phyloP scores from a whole-genome alignment of 306 rosid species.

The Quercus glauca region DNA sequence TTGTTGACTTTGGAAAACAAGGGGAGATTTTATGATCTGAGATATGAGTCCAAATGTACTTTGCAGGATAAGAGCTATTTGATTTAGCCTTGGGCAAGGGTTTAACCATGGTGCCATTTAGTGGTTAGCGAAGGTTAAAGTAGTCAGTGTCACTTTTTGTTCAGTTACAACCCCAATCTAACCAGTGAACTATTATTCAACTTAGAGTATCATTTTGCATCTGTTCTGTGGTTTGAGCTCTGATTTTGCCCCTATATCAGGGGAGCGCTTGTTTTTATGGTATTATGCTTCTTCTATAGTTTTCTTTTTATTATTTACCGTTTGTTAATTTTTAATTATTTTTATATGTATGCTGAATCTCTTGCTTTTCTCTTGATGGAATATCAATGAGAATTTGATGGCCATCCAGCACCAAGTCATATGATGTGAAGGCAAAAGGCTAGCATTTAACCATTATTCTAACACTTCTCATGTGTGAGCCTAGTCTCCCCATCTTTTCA shows the following conservation, averaged over 20 bases:
- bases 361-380: no score
- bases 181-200: background rate
- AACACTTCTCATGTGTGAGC: no score
- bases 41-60: background rate
- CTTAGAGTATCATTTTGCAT: background rate
- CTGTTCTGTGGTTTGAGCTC: background rate
- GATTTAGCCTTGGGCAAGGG: background rate
- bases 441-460: no score
- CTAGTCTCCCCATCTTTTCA: no score
- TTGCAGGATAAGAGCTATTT: background rate
- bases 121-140: background rate
- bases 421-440: no score
- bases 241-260: background rate
- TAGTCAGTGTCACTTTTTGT: background rate
- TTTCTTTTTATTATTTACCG: background rate
- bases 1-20: background rate
- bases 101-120: no score
- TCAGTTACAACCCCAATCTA: background rate
- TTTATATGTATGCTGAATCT: no score
- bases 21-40: background rate
- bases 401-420: no score
- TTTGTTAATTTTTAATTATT: no score
- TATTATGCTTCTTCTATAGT: background rate
- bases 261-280: background rate
- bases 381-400: no score